A percentile compares a stretch with the other conserved stretches of the same genome.
Evolutionary conservation across 305 asterid genomes (phyloP).

Genomic region (Rubia peregrina): DNA sequence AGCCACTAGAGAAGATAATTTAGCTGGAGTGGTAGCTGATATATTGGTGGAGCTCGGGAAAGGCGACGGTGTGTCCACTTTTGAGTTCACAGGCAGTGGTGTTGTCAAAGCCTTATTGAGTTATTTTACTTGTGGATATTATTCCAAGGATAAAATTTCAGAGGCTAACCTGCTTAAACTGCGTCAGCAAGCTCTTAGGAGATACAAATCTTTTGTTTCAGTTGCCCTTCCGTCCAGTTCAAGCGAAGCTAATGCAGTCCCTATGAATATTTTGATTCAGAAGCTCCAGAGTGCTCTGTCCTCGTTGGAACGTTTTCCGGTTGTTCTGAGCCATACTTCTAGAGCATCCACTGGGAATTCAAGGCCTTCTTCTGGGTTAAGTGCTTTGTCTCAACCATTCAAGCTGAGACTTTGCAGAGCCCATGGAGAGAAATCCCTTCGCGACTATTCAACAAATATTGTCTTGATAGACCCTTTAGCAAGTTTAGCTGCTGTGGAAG

Average conservation of each 20-base stretch:
- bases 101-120: slow-evolving; percentile 76
- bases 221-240: slow-evolving; percentile 61
- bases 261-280: slow-evolving; percentile 73
- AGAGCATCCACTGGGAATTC: slow-evolving; percentile 75
- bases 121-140: slow-evolving; percentile 84
- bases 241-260: slow-evolving; percentile 43
- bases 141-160: slow-evolving; percentile 67
- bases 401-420: slow-evolving; percentile 98
- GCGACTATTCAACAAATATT: slow-evolving; percentile 93
- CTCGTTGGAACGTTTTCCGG: slow-evolving; percentile 91
- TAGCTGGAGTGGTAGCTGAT: slow-evolving; percentile 65
- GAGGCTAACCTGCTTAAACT: slow-evolving; percentile 67
- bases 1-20: slow-evolving; percentile 53
- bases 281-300: slow-evolving; percentile 92
- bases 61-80: slow-evolving; percentile 94
- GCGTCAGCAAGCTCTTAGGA: slow-evolving; percentile 75
- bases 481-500: slow-evolving; percentile 94
- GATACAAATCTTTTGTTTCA: slow-evolving; percentile 75
- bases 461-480: slow-evolving; percentile 93
- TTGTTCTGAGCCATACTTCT: slow-evolving; percentile 78
- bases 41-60: slow-evolving; percentile 81
- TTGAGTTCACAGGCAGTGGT: slow-evolving; percentile 97
- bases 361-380: slow-evolving; percentile 87
- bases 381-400: slow-evolving; percentile 84
- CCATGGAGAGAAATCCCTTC: slow-evolving; percentile 87